These are phyloP conservation scores for Madurella mycetomatis DNA, from an alignment of 2,329 filamentous ascomycete genomes.

Conservation along the genomic window DNA sequence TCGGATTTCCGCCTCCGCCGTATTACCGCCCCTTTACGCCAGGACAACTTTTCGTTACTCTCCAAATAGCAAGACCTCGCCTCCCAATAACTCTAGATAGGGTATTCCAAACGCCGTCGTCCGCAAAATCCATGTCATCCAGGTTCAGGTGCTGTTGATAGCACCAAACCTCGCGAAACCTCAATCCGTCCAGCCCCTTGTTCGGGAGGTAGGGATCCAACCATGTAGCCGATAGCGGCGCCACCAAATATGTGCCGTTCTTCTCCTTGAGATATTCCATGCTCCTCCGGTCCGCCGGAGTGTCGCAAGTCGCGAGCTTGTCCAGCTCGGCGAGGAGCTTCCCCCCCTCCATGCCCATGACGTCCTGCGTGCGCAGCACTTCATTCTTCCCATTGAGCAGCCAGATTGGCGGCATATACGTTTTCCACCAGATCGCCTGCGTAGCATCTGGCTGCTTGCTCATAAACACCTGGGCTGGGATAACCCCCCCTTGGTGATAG, in stretches of 20 bases:
- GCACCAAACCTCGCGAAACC: conserved; percentile 67
- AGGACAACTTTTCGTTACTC: conserved; percentile 58
- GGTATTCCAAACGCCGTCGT: conserved; percentile 71
- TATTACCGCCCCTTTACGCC: conserved; percentile 10
- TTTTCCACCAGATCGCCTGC: conserved; percentile 79
- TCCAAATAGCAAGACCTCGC: conserved; percentile 58
- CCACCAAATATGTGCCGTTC: conserved; percentile 65
- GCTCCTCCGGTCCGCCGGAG: conserved; percentile 51
- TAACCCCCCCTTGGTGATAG: conserved; percentile 75
- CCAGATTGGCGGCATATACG: conserved; percentile 78
- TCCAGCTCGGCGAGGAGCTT: conserved; percentile 56
- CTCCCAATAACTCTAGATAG: conserved; percentile 62
- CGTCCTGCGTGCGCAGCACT: conserved; percentile 63
- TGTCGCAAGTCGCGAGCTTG: conserved; percentile 59
- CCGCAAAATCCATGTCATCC: conserved; percentile 74
- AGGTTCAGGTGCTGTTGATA: conserved; percentile 66
- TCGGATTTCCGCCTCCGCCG: conserved; percentile 2
- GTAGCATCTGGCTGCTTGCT: conserved; percentile 65
- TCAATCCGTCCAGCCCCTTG: conserved; percentile 54
- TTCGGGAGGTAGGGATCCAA: conserved; percentile 59
- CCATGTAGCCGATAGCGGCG: conserved; percentile 67
- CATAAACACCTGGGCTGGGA: conserved; percentile 71
- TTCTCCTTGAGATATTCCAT: conserved; percentile 56
- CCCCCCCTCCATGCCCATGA: conserved; percentile 66
- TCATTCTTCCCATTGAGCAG: conserved; percentile 72